Evolutionary conservation across 2,329 filamentous ascomycete genomes (phyloP).

Genomic region (Pseudomassariella vexata): DNA sequence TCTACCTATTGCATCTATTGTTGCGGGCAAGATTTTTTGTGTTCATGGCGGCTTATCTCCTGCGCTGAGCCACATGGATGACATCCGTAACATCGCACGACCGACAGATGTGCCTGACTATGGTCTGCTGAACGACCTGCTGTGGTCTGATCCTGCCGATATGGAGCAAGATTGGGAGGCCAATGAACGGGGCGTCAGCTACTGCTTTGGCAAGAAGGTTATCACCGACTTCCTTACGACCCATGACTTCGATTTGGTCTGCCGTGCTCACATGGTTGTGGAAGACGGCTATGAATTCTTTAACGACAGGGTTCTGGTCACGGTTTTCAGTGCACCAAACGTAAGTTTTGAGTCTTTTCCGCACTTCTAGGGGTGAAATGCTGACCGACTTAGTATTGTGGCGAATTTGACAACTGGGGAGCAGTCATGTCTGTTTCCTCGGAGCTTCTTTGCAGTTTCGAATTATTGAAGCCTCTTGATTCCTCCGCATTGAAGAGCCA

Average conservation of each 20-base stretch:
- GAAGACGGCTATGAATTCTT: slow-evolving; percentile 99
- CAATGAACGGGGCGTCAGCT: slow-evolving; percentile 94
- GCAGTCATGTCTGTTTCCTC: slow-evolving; percentile 97
- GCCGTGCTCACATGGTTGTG: slow-evolving; percentile 97
- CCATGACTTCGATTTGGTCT: slow-evolving; percentile 96
- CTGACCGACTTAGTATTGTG: slow-evolving; percentile 67
- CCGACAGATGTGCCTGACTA: slow-evolving; percentile 98
- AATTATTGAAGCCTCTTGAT: slow-evolving; percentile 91
- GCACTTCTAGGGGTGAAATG: slow-evolving; percentile 12
- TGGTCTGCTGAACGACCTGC: slow-evolving; percentile 85
- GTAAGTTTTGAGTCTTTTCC: slow-evolving; percentile 50
- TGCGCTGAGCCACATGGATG: slow-evolving; percentile 92
- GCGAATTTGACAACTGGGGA: slow-evolving; percentile 98
- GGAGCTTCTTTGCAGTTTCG: slow-evolving; percentile 93
- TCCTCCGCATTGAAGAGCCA: slow-evolving; percentile 95
- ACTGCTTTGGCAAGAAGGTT: slow-evolving; percentile 97
- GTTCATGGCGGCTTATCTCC: slow-evolving; percentile 94
- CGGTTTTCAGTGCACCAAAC: slow-evolving; percentile 95
- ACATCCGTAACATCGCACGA: slow-evolving; percentile 91
- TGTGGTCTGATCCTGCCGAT: slow-evolving; percentile 97
- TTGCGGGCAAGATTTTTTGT: slow-evolving; percentile 95
- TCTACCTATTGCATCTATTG: slow-evolving; percentile 90
- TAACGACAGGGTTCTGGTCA: slow-evolving; percentile 88
- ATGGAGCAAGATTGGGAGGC: slow-evolving; percentile 98
- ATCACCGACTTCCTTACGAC: slow-evolving; percentile 92